Evolutionary conservation across 1,284 basidiomycete species (phyloP).

Genomic region (Chalciporus sp.): DNA sequence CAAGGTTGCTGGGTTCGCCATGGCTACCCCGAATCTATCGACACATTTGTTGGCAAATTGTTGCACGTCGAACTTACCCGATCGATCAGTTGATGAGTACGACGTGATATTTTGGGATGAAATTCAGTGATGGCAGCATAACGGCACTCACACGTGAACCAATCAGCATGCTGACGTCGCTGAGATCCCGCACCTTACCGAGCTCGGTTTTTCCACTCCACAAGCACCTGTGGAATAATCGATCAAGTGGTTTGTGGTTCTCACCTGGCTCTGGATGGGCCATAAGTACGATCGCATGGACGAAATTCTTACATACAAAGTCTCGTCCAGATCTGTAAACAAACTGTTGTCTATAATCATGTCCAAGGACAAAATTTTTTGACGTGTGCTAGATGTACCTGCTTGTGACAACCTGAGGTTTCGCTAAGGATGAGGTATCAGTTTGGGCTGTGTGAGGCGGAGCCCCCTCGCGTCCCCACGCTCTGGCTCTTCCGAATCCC

Average conservation of each 20-base stretch:
- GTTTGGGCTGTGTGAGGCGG: too few species aligned
- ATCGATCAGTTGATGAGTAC: not conserved
- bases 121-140: not conserved
- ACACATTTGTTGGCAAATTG: too few species aligned
- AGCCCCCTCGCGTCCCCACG: too few species aligned
- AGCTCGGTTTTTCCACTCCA: constrained; percentile 4
- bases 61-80: constrained; percentile 1
- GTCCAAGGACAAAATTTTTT: not conserved
- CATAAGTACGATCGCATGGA: too few species aligned
- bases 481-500: too few species aligned
- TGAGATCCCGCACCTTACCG: not conserved
- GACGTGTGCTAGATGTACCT: too few species aligned
- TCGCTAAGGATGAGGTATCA: too few species aligned
- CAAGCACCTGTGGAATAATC: not conserved
- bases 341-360: not conserved
- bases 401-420: too few species aligned
- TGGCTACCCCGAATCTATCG: constrained; percentile 19
- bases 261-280: not conserved
- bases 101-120: constrained; percentile 9
- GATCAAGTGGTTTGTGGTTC: not conserved
- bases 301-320: not conserved
- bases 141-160: constrained; percentile 3
- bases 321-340: not conserved
- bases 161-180: not conserved
- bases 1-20: constrained; percentile 19